Percentiles rank a stretch among this genome's conserved stretches.
Evolutionary conservation across 2,329 filamentous ascomycete species (phyloP).

Genomic region (Penicillium griseofulvum): DNA sequence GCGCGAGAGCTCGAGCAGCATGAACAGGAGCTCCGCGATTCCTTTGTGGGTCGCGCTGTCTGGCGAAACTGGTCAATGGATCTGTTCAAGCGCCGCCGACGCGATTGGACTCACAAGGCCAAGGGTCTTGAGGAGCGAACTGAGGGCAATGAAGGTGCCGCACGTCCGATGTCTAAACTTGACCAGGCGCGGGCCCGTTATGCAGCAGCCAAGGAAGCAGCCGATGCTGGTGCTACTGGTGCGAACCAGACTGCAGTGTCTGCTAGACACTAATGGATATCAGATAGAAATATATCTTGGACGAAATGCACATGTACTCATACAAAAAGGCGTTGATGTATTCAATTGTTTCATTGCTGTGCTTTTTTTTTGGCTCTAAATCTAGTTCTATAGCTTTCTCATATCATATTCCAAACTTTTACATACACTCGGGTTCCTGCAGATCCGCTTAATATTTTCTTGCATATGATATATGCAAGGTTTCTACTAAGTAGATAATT

Average conservation of each 20-base stretch:
- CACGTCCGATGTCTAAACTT: slow-evolving; percentile 50
- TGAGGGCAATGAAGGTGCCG: slow-evolving; percentile 18
- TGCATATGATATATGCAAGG: not conserved
- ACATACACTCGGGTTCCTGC: slow-evolving; percentile 1
- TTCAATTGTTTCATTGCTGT: not conserved
- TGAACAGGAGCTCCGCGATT: slow-evolving; percentile 62
- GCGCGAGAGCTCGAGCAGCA: slow-evolving; percentile 61
- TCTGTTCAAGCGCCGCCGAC: slow-evolving; percentile 61
- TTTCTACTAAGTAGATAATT: no score
- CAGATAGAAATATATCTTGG: not conserved
- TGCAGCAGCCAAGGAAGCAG: slow-evolving; percentile 46
- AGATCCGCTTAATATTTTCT: not conserved
- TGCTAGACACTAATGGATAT: not conserved
- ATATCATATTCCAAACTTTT: not conserved
- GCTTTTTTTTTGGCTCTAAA: not conserved
- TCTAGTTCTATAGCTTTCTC: not conserved
- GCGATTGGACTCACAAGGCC: slow-evolving; percentile 63
- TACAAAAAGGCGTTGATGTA: slow-evolving; percentile 6
- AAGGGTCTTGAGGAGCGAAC: slow-evolving; percentile 48
- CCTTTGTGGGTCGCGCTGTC: slow-evolving; percentile 63
- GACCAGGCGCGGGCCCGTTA: slow-evolving; percentile 59
- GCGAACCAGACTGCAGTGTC: slow-evolving; percentile 4
- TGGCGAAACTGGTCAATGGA: slow-evolving; percentile 76
- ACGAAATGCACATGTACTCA: slow-evolving; percentile 7
- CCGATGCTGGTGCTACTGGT: slow-evolving; percentile 11